These are phyloP conservation scores for Bidens hawaiensis DNA, from an alignment of 140 eudicot genomes.

Conservation along the genomic window DNA sequence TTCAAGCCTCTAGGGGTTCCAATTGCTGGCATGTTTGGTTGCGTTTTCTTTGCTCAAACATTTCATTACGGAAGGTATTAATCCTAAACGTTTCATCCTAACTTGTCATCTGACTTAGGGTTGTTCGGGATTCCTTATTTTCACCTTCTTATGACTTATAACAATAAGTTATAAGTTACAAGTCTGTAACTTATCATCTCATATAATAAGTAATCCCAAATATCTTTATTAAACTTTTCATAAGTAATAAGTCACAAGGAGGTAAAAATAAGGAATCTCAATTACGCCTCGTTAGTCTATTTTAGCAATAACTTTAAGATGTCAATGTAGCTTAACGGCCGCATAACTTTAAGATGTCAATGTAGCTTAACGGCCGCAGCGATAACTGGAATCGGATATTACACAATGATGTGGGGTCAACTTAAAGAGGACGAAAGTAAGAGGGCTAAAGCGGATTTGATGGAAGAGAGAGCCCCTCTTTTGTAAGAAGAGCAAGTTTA, in stretches of 20 bases:
- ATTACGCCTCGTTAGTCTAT: too few species aligned
- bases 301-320: background rate
- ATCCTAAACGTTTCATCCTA: background rate
- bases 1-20: conserved; percentile 82
- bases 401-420: conserved; percentile 77
- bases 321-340: conserved; percentile 57
- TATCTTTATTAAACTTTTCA: too few species aligned
- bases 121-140: too few species aligned
- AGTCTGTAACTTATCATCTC: too few species aligned
- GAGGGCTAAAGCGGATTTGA: conserved; percentile 18
- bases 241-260: too few species aligned
- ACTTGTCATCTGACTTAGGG: background rate
- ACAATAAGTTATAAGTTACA: too few species aligned
- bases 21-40: conserved; percentile 57
- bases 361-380: conserved; percentile 77
- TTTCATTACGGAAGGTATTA: conserved; percentile 82
- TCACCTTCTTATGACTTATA: too few species aligned
- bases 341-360: too few species aligned
- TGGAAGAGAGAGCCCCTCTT: conserved; percentile 56
- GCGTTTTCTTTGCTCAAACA: conserved; percentile 53
- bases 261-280: too few species aligned
- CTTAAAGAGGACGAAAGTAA: conserved; percentile 42
- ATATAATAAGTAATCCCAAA: too few species aligned
- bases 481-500: conserved; percentile 44
- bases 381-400: conserved; percentile 64